phyloP scores from a whole-genome alignment of 2,329 filamentous ascomycete genomes.

The Aureobasidium sp. region DNA sequence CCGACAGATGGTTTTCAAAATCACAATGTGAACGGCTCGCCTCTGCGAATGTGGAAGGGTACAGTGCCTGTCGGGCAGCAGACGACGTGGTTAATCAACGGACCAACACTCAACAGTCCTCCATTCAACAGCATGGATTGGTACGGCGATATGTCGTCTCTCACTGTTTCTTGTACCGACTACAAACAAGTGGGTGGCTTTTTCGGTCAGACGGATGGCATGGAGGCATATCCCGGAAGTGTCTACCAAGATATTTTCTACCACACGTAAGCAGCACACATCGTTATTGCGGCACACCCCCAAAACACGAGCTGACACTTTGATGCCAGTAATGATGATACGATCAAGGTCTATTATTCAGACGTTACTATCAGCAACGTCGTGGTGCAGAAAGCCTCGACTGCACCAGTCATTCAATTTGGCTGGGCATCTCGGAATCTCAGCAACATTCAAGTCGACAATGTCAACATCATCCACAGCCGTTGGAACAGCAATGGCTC shows the following conservation, averaged over 20 bases:
- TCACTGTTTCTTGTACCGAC: neutral
- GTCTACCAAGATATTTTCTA: neutral
- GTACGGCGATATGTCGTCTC: neutral
- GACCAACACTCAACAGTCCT: neutral
- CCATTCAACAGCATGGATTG: slow-evolving; percentile 12
- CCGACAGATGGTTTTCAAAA: neutral
- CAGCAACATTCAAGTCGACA: neutral
- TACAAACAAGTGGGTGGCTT: slow-evolving; percentile 6
- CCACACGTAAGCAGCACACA: neutral
- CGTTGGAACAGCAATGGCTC: slow-evolving; percentile 10
- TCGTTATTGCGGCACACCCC: too few species aligned
- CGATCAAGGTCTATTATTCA: neutral
- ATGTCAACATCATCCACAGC: slow-evolving; percentile 2
- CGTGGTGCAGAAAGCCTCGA: neutral
- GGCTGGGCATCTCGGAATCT: slow-evolving; percentile 8
- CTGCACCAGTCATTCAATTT: slow-evolving; percentile 2
- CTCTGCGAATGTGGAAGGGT: slow-evolving; percentile 6
- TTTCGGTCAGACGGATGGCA: slow-evolving; percentile 2
- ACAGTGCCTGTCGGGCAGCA: neutral
- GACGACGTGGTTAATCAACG: neutral
- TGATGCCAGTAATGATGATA: neutral
- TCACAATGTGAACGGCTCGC: neutral
- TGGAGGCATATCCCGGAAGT: neutral
- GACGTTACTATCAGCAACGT: neutral
- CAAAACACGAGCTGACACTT: neutral